A percentile compares a stretch with the other conserved stretches of the same genome.
These are phyloP conservation scores for Stagonosporopsis rhizophila DNA, from an alignment of 2,329 filamentous ascomycete genomes.

Conservation along the genomic window DNA sequence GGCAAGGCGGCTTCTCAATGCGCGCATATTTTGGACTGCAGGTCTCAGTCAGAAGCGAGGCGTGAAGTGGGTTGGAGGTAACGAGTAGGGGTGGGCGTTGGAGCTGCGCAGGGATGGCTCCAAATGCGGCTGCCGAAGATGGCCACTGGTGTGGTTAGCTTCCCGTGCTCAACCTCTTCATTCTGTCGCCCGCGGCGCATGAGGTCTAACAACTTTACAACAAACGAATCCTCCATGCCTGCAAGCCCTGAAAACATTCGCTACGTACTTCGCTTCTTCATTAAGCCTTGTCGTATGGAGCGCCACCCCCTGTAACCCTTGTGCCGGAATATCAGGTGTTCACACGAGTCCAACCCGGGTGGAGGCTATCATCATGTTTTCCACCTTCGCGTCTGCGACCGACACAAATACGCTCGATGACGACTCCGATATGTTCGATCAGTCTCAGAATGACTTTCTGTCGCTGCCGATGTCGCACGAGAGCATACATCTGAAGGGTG, in stretches of 20 bases:
- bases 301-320: conserved; percentile 30
- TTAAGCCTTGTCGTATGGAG: conserved; percentile 32
- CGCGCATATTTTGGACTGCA: conserved; percentile 1
- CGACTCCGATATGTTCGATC: conserved; percentile 44
- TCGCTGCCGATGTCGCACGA: conserved; percentile 45
- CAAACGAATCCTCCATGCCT: conserved; percentile 40
- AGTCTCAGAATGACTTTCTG: conserved; percentile 40
- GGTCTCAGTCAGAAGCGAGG: conserved; percentile 3
- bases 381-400: conserved; percentile 42
- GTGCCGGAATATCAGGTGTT: conserved; percentile 37
- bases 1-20: not conserved
- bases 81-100: conserved; percentile 7
- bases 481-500: conserved; percentile 43
- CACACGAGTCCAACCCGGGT: conserved; percentile 30
- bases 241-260: conserved; percentile 21
- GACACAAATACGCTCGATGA: conserved; percentile 46
- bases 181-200: conserved; percentile 22
- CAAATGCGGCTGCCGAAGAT: conserved; percentile 26
- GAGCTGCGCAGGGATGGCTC: conserved; percentile 25
- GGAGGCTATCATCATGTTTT: conserved; percentile 40
- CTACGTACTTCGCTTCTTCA: conserved; percentile 18
- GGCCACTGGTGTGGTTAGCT: conserved; percentile 21
- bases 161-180: conserved; percentile 39
- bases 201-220: conserved; percentile 39
- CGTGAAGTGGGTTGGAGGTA: conserved; percentile 17